Conservation (phyloP, 305 asterid species). For the Caryopteris hybrid region DNA sequence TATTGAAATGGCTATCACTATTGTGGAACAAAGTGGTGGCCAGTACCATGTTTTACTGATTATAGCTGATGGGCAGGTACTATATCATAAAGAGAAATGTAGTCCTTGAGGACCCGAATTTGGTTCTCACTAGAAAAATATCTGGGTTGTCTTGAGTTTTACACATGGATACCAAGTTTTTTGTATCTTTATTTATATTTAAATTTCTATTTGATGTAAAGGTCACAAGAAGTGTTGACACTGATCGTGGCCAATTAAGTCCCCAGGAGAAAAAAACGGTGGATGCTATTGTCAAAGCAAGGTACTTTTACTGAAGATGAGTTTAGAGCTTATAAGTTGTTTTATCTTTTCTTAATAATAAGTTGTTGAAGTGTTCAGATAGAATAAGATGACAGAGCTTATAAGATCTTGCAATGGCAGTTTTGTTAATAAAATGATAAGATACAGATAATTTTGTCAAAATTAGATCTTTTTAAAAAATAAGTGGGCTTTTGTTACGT, state of each 20-base stretch:
- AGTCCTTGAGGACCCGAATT: background rate
- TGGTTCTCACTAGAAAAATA: background rate
- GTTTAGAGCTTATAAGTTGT: no score
- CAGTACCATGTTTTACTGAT: conserved; percentile 85
- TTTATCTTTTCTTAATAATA: no score
- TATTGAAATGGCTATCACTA: conserved; percentile 85
- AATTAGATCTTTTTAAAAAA: no score
- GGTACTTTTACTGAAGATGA: conserved; percentile 37
- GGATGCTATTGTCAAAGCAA: conserved; percentile 95
- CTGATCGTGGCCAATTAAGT: conserved; percentile 70
- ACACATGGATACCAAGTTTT: background rate
- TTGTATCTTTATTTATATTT: conserved; percentile 5
- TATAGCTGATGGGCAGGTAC: conserved; percentile 94
- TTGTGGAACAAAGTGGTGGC: conserved; percentile 88
- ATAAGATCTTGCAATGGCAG: no score
- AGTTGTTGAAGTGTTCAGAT: no score
- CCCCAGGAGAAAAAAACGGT: conserved; percentile 90
- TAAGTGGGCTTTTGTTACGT: no score
- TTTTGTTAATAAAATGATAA: no score
- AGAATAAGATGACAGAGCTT: no score
- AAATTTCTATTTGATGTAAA: conserved; percentile 18
- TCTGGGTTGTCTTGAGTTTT: no score
- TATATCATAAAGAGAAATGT: background rate
- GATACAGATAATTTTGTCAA: no score
- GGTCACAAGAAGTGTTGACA: conserved; percentile 96